These are phyloP conservation scores for Talaromyces albobiverticillius DNA, from an alignment of 2,329 filamentous ascomycete species.

Conservation along the genomic window DNA sequence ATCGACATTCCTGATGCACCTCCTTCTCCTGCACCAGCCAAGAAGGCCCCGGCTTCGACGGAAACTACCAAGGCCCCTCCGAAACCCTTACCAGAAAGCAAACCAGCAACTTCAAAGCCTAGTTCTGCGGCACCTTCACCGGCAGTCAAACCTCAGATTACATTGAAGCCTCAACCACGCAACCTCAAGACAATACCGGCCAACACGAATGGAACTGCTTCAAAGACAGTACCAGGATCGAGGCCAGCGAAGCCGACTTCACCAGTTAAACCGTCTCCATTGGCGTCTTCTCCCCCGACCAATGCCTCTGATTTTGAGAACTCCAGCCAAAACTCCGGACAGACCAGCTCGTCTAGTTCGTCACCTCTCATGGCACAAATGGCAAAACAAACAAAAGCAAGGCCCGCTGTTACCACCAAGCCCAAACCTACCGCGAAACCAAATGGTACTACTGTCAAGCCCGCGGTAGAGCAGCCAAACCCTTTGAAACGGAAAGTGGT, in stretches of 20 bases:
- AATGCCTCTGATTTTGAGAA: constrained; percentile 58
- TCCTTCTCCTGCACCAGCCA: constrained; percentile 6
- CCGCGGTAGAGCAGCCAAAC: constrained; percentile 24
- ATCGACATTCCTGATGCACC: constrained; percentile 38
- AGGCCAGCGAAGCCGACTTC: constrained; percentile 46
- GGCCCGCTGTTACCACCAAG: neutral
- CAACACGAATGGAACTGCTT: constrained; percentile 30
- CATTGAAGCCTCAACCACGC: constrained; percentile 22
- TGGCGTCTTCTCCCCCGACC: constrained; percentile 60
- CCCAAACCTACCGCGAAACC: constrained; percentile 16
- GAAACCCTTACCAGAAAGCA: constrained; percentile 10
- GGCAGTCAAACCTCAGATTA: constrained; percentile 12
- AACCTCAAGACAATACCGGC: constrained; percentile 21
- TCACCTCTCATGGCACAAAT: constrained; percentile 44
- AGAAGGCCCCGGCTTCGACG: constrained; percentile 17
- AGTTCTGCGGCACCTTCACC: constrained; percentile 9
- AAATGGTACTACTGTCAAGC: constrained; percentile 29
- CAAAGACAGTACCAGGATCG: constrained; percentile 35
- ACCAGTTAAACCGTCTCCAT: constrained; percentile 60
- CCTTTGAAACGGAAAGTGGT: constrained; percentile 42
- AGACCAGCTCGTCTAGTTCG: constrained; percentile 44
- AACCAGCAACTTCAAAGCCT: constrained; percentile 7
- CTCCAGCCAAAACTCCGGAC: constrained; percentile 39
- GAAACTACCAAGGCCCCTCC: neutral
- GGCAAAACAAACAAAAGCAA: constrained; percentile 25